A percentile compares a stretch with the other conserved stretches of the same genome.
Conservation (phyloP, 2,329 filamentous ascomycete species). For the Ophiostoma australiae region DNA sequence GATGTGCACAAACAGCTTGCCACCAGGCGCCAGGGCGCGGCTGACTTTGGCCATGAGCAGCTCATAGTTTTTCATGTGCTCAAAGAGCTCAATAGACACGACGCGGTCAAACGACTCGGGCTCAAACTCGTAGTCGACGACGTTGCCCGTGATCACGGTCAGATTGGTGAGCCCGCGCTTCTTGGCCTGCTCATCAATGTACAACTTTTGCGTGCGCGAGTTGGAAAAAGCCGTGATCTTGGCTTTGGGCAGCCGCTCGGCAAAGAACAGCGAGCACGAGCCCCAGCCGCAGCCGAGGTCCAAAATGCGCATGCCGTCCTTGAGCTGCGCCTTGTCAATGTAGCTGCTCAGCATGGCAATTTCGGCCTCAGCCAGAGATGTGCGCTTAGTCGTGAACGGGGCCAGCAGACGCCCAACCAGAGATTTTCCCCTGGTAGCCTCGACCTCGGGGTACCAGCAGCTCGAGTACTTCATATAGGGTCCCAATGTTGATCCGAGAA, state of each 20-base stretch:
- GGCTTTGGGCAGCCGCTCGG: slow-evolving; percentile 58
- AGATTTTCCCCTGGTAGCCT: background rate
- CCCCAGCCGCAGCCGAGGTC: slow-evolving; percentile 68
- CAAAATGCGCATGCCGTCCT: slow-evolving; percentile 57
- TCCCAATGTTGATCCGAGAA: slow-evolving; percentile 57
- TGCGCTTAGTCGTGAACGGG: slow-evolving; percentile 37
- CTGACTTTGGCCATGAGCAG: slow-evolving; percentile 60
- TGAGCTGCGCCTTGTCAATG: slow-evolving; percentile 54
- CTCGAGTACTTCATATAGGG: slow-evolving; percentile 69
- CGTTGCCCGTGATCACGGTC: slow-evolving; percentile 60
- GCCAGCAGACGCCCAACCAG: background rate
- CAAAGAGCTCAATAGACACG: slow-evolving; percentile 65
- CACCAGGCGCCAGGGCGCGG: slow-evolving; percentile 54
- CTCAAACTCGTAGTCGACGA: slow-evolving; percentile 61
- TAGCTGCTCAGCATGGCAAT: slow-evolving; percentile 61
- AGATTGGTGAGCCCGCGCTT: slow-evolving; percentile 56
- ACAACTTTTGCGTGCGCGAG: slow-evolving; percentile 61
- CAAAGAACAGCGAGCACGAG: slow-evolving; percentile 59
- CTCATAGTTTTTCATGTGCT: slow-evolving; percentile 74
- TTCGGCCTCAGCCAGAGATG: slow-evolving; percentile 62
- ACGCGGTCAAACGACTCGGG: slow-evolving; percentile 57
- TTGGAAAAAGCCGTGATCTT: slow-evolving; percentile 65
- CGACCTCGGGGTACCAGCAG: slow-evolving; percentile 52
- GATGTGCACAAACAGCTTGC: slow-evolving; percentile 66
- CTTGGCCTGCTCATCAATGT: slow-evolving; percentile 57